Percentiles rank a stretch among this genome's conserved stretches.
Conservation (phyloP, 192 early-diverging fungal genomes). For the Mortierella alpina region DNA sequence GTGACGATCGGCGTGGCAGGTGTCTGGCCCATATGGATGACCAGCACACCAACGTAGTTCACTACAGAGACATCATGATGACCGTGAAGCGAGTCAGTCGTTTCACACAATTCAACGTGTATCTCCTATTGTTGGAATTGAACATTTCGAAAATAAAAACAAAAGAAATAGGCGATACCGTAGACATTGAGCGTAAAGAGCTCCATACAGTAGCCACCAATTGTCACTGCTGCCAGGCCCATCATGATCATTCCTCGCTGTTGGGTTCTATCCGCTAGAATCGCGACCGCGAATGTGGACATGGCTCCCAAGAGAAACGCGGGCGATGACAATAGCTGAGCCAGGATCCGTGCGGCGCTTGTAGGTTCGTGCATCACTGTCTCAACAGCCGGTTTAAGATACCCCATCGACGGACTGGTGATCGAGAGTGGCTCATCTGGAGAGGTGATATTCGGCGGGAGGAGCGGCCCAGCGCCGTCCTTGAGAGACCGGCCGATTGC, state of each 20-base stretch:
- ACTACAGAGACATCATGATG: not conserved
- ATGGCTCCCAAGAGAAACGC: constrained; percentile 20
- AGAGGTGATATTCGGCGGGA: not conserved
- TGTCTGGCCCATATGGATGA: constrained; percentile 39
- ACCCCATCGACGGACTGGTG: not conserved
- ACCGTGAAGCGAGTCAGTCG: not conserved
- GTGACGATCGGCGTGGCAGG: constrained; percentile 31
- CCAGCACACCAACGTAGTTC: constrained; percentile 25
- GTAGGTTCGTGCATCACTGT: constrained; percentile 20
- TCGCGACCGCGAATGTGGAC: constrained; percentile 13
- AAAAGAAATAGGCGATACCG: constrained; percentile 2
- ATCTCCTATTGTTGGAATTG: not conserved
- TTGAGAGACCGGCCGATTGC: constrained; percentile 14
- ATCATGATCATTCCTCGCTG: constrained; percentile 37
- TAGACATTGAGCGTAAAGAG: constrained; percentile 30
- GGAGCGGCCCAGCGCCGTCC: not conserved
- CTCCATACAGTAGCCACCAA: constrained; percentile 26
- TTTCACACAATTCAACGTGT: too few species aligned
- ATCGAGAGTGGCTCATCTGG: constrained; percentile 10
- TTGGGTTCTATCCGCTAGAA: constrained; percentile 38
- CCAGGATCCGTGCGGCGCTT: constrained; percentile 15
- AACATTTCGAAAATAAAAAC: not conserved
- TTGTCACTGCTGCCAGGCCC: constrained; percentile 9
- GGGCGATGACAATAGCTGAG: constrained; percentile 27
- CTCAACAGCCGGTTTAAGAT: constrained; percentile 4